Conservation (phyloP, 768 basidiomycete genomes). For the Solioccasus polychromus region DNA sequence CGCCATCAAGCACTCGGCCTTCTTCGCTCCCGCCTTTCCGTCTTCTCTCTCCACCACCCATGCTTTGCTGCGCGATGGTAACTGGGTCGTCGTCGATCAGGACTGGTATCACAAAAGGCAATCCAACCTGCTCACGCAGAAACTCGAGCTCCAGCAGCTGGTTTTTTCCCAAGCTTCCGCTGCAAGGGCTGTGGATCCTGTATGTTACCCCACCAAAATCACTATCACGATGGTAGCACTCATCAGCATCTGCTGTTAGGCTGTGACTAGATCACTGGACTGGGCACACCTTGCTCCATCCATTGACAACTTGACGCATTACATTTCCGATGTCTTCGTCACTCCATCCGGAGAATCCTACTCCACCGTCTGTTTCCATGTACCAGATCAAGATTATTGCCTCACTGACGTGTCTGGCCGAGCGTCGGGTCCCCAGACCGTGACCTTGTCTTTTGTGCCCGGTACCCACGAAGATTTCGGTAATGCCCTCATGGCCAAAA, state of each 20-base stretch:
- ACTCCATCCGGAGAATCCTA: slow-evolving; percentile 46
- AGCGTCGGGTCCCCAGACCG: slow-evolving; percentile 36
- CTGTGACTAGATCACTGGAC: slow-evolving; percentile 30
- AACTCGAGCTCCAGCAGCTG: slow-evolving; percentile 73
- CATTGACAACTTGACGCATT: slow-evolving; percentile 45
- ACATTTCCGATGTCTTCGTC: slow-evolving; percentile 41
- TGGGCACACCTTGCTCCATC: slow-evolving; percentile 43
- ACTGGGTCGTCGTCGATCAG: slow-evolving; percentile 65
- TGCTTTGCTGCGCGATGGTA: slow-evolving; percentile 48
- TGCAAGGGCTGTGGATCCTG: slow-evolving; percentile 35
- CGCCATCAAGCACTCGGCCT: slow-evolving; percentile 85
- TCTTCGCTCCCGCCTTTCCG: slow-evolving; percentile 58
- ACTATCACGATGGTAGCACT: neutral
- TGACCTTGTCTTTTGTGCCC: slow-evolving; percentile 52
- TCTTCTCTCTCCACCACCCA: slow-evolving; percentile 53
- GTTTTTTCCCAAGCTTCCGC: slow-evolving; percentile 51
- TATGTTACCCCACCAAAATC: slow-evolving; percentile 18
- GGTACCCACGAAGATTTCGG: slow-evolving; percentile 52
- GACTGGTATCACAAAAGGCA: slow-evolving; percentile 43
- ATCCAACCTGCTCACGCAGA: slow-evolving; percentile 29
- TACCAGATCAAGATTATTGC: slow-evolving; percentile 31
- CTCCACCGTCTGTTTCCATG: slow-evolving; percentile 49
- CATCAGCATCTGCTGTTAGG: slow-evolving; percentile 19
- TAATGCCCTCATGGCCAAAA: slow-evolving; percentile 33
- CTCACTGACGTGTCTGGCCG: slow-evolving; percentile 38